A percentile compares a stretch with the other conserved stretches of the same genome.
Conservation (phyloP, 202 grass and related monocot genomes). For the Carex sylvatica region DNA sequence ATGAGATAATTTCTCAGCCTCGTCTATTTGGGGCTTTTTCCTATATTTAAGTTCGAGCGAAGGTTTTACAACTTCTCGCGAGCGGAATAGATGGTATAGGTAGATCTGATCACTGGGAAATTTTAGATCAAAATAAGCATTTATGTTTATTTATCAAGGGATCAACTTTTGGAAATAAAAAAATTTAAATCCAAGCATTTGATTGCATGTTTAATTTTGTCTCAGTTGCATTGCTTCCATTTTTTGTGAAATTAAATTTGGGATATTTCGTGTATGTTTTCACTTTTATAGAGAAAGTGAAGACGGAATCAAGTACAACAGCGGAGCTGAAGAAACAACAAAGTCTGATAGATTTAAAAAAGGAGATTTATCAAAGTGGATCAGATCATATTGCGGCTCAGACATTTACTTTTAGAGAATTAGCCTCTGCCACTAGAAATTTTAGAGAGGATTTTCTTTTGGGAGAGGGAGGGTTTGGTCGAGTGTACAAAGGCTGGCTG, state of each 20-base stretch:
- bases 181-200: neutral
- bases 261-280: constrained; percentile 2
- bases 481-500: constrained; percentile 65
- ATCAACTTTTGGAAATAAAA: neutral
- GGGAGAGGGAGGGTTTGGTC: constrained; percentile 79
- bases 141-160: neutral
- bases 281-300: constrained; percentile 45
- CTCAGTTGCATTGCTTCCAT: neutral
- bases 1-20: neutral
- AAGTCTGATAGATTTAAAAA: constrained; percentile 22
- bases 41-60: neutral
- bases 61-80: neutral
- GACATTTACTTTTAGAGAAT: constrained; percentile 50
- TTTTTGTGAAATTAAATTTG: neutral
- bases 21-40: neutral
- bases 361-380: constrained; percentile 26
- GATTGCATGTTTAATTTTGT: neutral
- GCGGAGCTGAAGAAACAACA: constrained; percentile 35
- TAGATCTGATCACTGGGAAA: constrained; percentile 7
- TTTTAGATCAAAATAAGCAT: constrained; percentile 18
- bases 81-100: neutral
- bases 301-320: constrained; percentile 21
- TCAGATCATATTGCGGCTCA: constrained; percentile 32
- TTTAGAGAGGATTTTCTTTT: constrained; percentile 53
- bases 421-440: constrained; percentile 45